Base-by-base conservation (phyloP, 2,329 filamentous ascomycete species). In the Bipolaris sorokiniana region DNA sequence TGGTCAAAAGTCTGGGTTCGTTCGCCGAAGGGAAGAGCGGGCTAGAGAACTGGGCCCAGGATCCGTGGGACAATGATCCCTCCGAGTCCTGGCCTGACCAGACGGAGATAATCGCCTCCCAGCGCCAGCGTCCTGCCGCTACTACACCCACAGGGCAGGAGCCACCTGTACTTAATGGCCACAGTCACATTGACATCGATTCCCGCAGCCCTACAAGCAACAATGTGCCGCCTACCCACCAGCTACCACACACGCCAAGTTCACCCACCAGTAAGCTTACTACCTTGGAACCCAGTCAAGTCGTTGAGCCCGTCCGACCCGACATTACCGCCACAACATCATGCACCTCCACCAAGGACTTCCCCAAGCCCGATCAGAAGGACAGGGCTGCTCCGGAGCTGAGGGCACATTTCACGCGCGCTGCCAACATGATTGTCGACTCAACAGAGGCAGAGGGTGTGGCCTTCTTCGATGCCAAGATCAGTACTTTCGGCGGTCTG, bases 1-100 rank as follows among this genome's bases (percentile, higher is more conserved):
- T 83, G 75, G 82, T 82, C 38, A 79, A 82, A 48, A 74, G 71
- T 40, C 45, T 76, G 41, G 74, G 74, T 3, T 74, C 72, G 4
- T 76, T 76, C 51, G 74, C 72, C 3, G 74, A 76, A 40, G 74
- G 74, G 0, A 76, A 74, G 52, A 72, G 69, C 15, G 69, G 63
- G 3, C 56, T 72, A 5, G 70, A 75, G 42, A 72, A 75, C 34
- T 74, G 72, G 71, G 72, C 66, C 47, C 62, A 65, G 37, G 73
- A 73, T 49, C 67, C 68, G 0, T 73, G 70, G 66, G 71, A 75
- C 20, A 49, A 58, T 3, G 68, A 67, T 7, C 58, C 55, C 3
- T 56, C 54, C 11, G 49, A 65, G 4, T 50, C 62, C 1, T 20
- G 26, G 16, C 34, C 61, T 18, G 57, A 54, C 0, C 7, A 57